These are phyloP conservation scores for Lachnellula occidentalis DNA, from an alignment of 2,329 filamentous ascomycete genomes.

Conservation along the genomic window DNA sequence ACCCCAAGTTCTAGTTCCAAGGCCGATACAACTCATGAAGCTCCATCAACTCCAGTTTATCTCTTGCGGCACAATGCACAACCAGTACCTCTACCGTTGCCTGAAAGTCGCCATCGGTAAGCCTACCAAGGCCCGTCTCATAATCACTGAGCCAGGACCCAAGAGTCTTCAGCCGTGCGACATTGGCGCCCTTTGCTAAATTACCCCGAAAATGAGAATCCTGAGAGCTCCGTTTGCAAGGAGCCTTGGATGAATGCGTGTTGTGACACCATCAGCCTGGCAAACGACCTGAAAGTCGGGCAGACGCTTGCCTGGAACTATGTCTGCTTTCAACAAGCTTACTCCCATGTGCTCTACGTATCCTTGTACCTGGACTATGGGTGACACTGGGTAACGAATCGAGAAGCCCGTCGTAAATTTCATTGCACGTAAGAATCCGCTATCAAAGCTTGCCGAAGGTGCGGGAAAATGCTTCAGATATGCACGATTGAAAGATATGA, in stretches of 20 bases:
- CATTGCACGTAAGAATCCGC: conserved; percentile 52
- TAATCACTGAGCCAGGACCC: conserved; percentile 38
- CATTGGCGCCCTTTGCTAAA: conserved; percentile 40
- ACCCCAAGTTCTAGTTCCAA: conserved; percentile 42
- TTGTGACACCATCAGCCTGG: conserved; percentile 51
- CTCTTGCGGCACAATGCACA: conserved; percentile 49
- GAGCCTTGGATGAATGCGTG: conserved; percentile 53
- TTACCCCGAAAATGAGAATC: conserved; percentile 57
- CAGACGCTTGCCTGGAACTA: conserved; percentile 50
- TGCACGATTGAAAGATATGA: conserved; percentile 55
- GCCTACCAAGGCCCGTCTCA: conserved; percentile 39
- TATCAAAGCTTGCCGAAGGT: conserved; percentile 58
- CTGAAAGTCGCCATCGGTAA: conserved; percentile 40
- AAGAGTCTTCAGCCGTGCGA: conserved; percentile 40
- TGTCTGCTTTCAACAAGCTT: conserved; percentile 18
- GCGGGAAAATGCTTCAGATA: conserved; percentile 51
- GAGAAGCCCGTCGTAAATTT: conserved; percentile 51
- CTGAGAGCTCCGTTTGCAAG: conserved; percentile 53
- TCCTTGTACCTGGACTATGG: conserved; percentile 49
- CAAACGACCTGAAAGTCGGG: conserved; percentile 53
- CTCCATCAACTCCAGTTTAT: conserved; percentile 44
- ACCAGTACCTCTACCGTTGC: conserved; percentile 51
- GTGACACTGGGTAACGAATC: conserved; percentile 52
- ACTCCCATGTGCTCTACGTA: conserved; percentile 33
- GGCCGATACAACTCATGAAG: conserved; percentile 46